Percentiles rank a stretch among this genome's conserved stretches.
Evolutionary conservation across 75 land plant genomes (phyloP).

Genomic region (Selaginella tamariscina): DNA sequence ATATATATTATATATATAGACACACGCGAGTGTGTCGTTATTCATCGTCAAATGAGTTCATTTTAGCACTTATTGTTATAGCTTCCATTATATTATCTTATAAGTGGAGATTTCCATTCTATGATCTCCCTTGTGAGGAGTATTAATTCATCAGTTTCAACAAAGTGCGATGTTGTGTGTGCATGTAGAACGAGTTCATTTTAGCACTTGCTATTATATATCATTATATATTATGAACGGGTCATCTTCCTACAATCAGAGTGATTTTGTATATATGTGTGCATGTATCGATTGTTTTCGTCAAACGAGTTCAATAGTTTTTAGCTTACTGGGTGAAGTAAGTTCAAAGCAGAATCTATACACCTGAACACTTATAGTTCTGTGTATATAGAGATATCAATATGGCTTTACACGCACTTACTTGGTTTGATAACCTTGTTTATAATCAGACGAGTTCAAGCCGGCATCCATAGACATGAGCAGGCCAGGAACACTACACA

Average conservation of each 20-base stretch:
- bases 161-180: not conserved
- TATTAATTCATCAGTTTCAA: not conserved
- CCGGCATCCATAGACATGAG: conserved; percentile 89
- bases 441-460: conserved; percentile 73
- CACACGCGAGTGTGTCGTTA: no score
- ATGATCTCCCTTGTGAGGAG: no score
- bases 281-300: not conserved
- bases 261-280: not conserved
- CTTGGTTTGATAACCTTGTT: not conserved
- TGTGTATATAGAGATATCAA: not conserved
- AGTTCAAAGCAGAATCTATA: not conserved
- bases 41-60: no score
- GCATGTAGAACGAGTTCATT: not conserved
- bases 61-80: no score
- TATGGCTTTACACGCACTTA: not conserved
- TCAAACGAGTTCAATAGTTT: not conserved
- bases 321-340: no score
- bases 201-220: no score
- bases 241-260: not conserved
- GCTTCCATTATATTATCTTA: no score
- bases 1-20: no score
- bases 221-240: not conserved
- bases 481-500: conserved; percentile 56
- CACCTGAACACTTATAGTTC: not conserved
- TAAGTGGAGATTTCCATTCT: no score